A percentile compares a stretch with the other conserved stretches of the same genome.
Evolutionary conservation across 192 early-diverging fungal species (phyloP).

Genomic region (Backusella tarrabulga): DNA sequence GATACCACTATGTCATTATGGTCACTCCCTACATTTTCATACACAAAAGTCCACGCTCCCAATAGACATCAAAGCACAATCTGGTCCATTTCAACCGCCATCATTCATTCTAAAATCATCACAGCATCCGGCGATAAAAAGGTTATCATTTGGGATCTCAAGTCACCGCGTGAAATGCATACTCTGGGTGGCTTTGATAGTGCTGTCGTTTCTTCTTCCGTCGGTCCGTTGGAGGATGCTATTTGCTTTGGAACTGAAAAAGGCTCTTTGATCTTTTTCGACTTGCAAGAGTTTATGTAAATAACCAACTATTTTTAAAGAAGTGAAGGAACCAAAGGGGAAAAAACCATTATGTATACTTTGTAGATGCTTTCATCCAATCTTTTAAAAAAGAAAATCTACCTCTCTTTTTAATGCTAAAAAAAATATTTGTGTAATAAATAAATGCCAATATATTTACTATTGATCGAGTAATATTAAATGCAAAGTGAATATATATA

Average conservation of each 20-base stretch:
- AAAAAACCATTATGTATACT: too few relatives aligned
- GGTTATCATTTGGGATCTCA: slow-evolving; percentile 14
- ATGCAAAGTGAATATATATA: too few relatives aligned
- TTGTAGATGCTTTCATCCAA: too few relatives aligned
- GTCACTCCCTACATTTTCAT: slow-evolving; percentile 11
- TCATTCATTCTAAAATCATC: slow-evolving; percentile 15
- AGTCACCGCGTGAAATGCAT: background rate
- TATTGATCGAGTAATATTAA: background rate
- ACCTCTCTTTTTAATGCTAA: background rate
- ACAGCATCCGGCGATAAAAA: slow-evolving; percentile 17
- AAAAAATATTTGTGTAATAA: background rate
- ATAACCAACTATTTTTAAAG: background rate
- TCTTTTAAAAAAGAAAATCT: background rate
- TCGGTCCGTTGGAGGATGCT: slow-evolving; percentile 6
- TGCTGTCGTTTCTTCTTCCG: slow-evolving; percentile 6
- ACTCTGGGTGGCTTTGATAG: slow-evolving; percentile 19
- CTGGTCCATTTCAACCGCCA: slow-evolving; percentile 11
- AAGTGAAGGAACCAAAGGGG: background rate
- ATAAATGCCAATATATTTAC: background rate
- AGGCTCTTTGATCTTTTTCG: slow-evolving; percentile 10
- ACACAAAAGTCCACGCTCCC: slow-evolving; percentile 12
- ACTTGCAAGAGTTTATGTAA: slow-evolving; percentile 17
- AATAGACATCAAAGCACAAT: slow-evolving; percentile 13
- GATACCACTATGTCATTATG: slow-evolving; percentile 4
- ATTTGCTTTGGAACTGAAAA: slow-evolving; percentile 19